Conservation (phyloP, 2,329 filamentous ascomycete species). For the Cladosporium phlei region DNA sequence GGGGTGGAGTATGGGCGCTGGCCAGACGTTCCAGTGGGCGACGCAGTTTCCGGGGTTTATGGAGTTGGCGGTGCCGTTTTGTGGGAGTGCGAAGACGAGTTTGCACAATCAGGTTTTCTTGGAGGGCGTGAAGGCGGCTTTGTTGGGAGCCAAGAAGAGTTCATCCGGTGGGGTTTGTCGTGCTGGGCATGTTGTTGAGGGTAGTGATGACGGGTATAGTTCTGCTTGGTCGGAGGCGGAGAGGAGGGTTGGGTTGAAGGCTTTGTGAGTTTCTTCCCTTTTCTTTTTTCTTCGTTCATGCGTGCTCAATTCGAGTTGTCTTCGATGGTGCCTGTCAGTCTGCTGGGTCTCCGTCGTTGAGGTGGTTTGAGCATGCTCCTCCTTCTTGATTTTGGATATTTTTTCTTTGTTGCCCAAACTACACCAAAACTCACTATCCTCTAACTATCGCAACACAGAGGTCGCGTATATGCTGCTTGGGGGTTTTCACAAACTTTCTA, state of each 20-base stretch:
- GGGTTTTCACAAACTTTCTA: constrained; percentile 78
- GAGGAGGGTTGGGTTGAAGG: constrained; percentile 57
- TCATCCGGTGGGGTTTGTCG: constrained; percentile 50
- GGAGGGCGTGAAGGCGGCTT: constrained; percentile 57
- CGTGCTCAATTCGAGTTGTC: neutral
- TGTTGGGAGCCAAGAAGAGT: constrained; percentile 51
- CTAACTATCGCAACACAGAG: no score
- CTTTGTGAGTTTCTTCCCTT: constrained; percentile 42
- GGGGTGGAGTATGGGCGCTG: constrained; percentile 69
- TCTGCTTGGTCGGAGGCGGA: constrained; percentile 45
- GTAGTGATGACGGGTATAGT: constrained; percentile 19
- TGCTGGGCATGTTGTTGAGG: constrained; percentile 41
- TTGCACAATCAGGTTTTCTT: constrained; percentile 66
- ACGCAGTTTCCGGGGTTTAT: constrained; percentile 51
- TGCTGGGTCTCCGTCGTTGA: no score
- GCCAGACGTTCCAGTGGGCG: constrained; percentile 48
- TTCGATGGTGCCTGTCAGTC: no score
- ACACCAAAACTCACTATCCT: no score
- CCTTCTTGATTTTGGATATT: no score
- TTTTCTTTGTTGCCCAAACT: no score
- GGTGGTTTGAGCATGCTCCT: no score
- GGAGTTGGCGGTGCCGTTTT: constrained; percentile 62
- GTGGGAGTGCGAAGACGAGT: constrained; percentile 59
- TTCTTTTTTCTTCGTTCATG: constrained; percentile 30
- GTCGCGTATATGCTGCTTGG: constrained; percentile 69